Evolutionary conservation across 2,329 filamentous ascomycete species (phyloP), one percentile per base, ranked within the genome.

Genomic region (Fusarium lateritium): DNA sequence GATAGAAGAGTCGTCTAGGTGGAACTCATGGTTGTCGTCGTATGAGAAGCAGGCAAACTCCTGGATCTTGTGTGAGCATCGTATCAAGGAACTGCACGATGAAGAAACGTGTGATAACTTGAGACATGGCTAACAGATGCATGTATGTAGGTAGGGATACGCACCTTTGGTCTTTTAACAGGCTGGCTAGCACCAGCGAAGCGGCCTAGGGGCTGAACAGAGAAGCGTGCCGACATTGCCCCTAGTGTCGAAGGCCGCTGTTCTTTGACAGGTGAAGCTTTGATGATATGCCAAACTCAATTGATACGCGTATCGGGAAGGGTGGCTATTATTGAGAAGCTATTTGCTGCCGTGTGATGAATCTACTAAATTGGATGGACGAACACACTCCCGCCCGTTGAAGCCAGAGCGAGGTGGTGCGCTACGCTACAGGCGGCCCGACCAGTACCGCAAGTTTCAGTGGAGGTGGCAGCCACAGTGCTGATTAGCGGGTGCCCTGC

Each of bases 1-100:
- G 69, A 99, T 77, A 2, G 93, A 95, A 5, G 91, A 92, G 65
- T 92, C 91, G 67, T 93, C 94, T 5, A 91, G 87, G 49, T 85
- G 90, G 75, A 94, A 94, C 55, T 88, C 80, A 77, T 95, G 96
- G 28, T 94, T 83, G 44, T 94, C 88, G 77, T 98, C 93, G 80
- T 96, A 98, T 10, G 95, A 98, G 81, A 98, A 99, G 80, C 87
- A 94, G 6, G 95, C 88, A 69, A 99, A 92, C 83, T 99, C 96
- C 91, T 95, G 38, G 6, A 8, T 19, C 14, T 9, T 6, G 7
- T 54, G 26, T 72, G 22, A 73, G 70, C 14, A 44, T 38, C 7
- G 2, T 9, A 21, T 43, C 21, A 15, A 22, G 10, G 15, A 13
- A 56, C 40, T 28, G n/a, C 8, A 31, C 5, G 17, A 14, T 28